Percentiles rank a stretch among this genome's conserved stretches.
These are phyloP conservation scores for Chrysanthemum seticuspe DNA, from an alignment of 129 eudicot genomes.

Conservation along the genomic window DNA sequence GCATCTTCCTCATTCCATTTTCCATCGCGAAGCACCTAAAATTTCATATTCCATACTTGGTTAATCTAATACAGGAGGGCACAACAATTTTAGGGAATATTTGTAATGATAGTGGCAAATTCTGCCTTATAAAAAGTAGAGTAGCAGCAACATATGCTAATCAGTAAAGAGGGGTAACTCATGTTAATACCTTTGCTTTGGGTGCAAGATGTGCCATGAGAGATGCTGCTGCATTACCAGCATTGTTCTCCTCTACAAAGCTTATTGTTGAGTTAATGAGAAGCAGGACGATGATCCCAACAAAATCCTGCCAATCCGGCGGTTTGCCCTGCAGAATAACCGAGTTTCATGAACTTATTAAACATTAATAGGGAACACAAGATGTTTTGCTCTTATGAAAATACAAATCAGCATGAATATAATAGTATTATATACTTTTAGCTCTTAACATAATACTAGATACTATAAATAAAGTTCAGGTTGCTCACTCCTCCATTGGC, in stretches of 20 bases:
- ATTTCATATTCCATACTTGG: neutral
- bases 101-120: neutral
- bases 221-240: conserved; percentile 94
- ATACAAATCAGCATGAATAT: conserved; percentile 1
- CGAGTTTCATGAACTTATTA: neutral
- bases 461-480: conserved; percentile 14
- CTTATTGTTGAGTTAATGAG: conserved; percentile 85
- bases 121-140: too few species aligned
- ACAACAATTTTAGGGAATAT: neutral
- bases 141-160: conserved; percentile 3
- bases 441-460: conserved; percentile 13
- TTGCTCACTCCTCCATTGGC: conserved; percentile 90
- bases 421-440: conserved; percentile 3
- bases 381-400: neutral
- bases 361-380: neutral
- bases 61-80: conserved; percentile 10
- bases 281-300: conserved; percentile 71
- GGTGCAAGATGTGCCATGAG: conserved; percentile 93
- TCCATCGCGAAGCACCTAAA: conserved; percentile 55
- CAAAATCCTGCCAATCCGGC: conserved; percentile 95
- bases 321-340: conserved; percentile 61
- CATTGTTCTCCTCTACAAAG: conserved; percentile 89
- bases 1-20: conserved; percentile 78
- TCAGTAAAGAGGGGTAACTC: conserved; percentile 15
- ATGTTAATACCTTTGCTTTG: conserved; percentile 62